Evolutionary conservation across 2,329 filamentous ascomycete genomes (phyloP), one percentile per base, ranked within the genome.

Genomic region (Penicillium sp.): DNA sequence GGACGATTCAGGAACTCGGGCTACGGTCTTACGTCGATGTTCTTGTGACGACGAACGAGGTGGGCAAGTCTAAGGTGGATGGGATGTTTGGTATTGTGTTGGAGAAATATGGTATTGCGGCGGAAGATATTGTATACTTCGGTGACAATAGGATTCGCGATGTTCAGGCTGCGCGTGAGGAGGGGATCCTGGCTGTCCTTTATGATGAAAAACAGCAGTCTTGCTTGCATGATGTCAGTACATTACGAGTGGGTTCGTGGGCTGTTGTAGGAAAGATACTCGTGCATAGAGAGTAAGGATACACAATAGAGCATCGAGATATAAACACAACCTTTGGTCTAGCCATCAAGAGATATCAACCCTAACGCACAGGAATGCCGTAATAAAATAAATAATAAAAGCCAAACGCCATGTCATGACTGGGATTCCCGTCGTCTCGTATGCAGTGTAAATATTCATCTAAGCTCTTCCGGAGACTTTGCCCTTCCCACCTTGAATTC

Each of bases 401-500:
- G 39, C 55, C 57, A 48, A 59, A 62, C 59, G 57, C 59, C 58
- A 48, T 51, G 45, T 54, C 57, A 55, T 59, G 54, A 54, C 45
- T 51, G 53, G 52, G 45, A 37, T 38, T 49, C 55, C 57, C 57
- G 56, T 58, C 58, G 52, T 60, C 55, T 58, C 56, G 54, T 57
- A 49, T 54, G 49, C 55, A 53, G 41, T 45, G 47, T 29, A 53
- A 39, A 43, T 43, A 39, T 52, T 53, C 53, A 47, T 50, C 53
- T 59, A 71, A 38, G 61, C 67, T 49, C 59, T 64, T 32, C 67
- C 65, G 37, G 64, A 47, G 13, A 66, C 59, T 32, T 56, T 58
- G 26, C 49, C 42, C 28, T 57, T 40, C 15, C 32, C 53, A 29
- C 50, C 53, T 19, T 59, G 62, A 49, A 95, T 67, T 53, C 82